Percentiles rank a stretch among this genome's conserved stretches.
Evolutionary conservation across 2,329 filamentous ascomycete genomes (phyloP).

Genomic region (Diplodia seriata): DNA sequence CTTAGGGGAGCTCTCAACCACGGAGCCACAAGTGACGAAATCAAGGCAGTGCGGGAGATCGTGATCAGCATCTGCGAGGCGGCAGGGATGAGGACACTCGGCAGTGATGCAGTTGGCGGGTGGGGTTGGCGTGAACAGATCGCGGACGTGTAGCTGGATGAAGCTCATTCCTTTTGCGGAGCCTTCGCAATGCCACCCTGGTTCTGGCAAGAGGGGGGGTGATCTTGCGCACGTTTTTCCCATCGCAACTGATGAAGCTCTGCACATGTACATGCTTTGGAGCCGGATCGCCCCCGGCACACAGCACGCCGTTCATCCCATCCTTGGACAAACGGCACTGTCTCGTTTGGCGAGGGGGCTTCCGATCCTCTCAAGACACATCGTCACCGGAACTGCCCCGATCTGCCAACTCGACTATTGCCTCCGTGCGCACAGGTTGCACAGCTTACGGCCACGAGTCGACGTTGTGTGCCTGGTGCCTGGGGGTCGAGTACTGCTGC

Average conservation of each 20-base stretch:
- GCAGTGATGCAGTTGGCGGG: slow-evolving; percentile 44
- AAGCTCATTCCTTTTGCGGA: slow-evolving; percentile 26
- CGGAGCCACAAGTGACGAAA: slow-evolving; percentile 58
- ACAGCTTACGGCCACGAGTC: slow-evolving; percentile 27
- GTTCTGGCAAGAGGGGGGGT: neutral
- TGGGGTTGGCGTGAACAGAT: slow-evolving; percentile 59
- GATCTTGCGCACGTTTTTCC: slow-evolving; percentile 19
- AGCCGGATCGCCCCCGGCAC: slow-evolving; percentile 13
- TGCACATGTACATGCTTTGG: neutral
- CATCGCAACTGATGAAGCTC: slow-evolving; percentile 7
- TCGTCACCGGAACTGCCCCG: neutral
- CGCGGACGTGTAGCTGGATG: slow-evolving; percentile 46
- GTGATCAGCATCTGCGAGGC: slow-evolving; percentile 57
- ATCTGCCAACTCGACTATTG: slow-evolving; percentile 10
- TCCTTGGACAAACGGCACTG: slow-evolving; percentile 2
- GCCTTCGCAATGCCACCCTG: slow-evolving; percentile 12
- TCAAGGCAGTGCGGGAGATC: slow-evolving; percentile 57
- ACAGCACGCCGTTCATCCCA: slow-evolving; percentile 8
- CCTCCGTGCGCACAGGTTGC: slow-evolving; percentile 10
- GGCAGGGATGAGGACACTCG: slow-evolving; percentile 55
- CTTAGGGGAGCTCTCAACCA: slow-evolving; percentile 59
- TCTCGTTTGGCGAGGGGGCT: slow-evolving; percentile 3
- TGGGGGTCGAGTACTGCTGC: slow-evolving; percentile 16
- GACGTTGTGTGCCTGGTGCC: slow-evolving; percentile 27
- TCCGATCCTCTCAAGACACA: neutral